phyloP scores from a whole-genome alignment of 768 basidiomycete species.

The Boletus edulis region DNA sequence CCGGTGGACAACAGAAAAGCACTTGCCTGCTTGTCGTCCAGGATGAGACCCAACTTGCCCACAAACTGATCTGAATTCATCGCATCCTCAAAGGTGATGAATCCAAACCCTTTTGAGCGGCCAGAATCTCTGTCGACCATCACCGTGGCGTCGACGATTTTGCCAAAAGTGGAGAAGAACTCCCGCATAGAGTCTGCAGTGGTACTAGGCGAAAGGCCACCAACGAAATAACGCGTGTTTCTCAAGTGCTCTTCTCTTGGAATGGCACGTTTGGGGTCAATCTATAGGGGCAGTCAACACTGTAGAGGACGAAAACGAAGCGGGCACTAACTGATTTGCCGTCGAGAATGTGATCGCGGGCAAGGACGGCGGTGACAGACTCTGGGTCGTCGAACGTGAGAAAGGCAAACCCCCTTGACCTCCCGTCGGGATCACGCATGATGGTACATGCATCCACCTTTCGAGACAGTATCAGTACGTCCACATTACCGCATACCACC shows the following conservation, averaged over 20 bases:
- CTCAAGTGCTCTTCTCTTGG: conserved; percentile 76
- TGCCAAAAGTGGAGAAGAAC: conserved; percentile 73
- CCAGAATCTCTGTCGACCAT: conserved; percentile 81
- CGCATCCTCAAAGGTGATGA: conserved; percentile 76
- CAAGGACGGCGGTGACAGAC: conserved; percentile 62
- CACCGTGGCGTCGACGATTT: conserved; percentile 79
- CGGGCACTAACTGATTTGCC: conserved; percentile 63
- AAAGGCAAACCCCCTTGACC: conserved; percentile 84
- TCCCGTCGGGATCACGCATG: conserved; percentile 75
- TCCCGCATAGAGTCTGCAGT: conserved; percentile 68
- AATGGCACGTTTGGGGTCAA: conserved; percentile 86
- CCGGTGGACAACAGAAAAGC: not conserved
- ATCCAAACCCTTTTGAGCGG: conserved; percentile 81
- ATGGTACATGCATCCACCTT: conserved; percentile 81
- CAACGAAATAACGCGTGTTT: conserved; percentile 80
- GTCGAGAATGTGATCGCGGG: conserved; percentile 67
- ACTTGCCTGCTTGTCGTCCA: conserved; percentile 76
- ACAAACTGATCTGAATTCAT: conserved; percentile 63
- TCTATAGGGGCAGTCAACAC: conserved; percentile 41
- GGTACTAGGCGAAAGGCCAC: conserved; percentile 65
- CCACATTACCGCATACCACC: not conserved
- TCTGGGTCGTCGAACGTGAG: conserved; percentile 73
- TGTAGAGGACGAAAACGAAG: not conserved
- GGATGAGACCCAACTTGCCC: conserved; percentile 59
- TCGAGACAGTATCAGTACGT: conserved; percentile 12